Evolutionary conservation across 2,329 filamentous ascomycete species (phyloP), one percentile per base, ranked within the genome.

Genomic region (Pseudogymnoascus sp.): DNA sequence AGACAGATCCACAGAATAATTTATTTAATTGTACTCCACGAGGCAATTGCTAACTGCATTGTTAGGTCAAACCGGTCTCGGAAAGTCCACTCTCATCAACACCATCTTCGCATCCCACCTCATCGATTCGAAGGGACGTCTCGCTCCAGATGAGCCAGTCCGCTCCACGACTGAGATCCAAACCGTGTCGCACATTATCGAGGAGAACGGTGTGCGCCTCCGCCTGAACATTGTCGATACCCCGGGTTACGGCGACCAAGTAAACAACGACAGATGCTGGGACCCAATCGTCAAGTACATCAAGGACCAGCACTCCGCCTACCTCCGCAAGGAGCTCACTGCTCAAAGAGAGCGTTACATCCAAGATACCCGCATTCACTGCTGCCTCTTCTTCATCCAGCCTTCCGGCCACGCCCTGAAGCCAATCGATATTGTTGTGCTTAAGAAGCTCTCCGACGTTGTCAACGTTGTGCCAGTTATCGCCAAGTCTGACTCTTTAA

Each of bases 251-350:
- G 95, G 95, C 75, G 95, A 99, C 74, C 87, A 97, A 75, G 95
- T 99, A 79, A 99, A 99, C 86, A 99, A 99, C 79, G 95, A 99
- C 82, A 90, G 95, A 84, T 99, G 95, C 88, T 99, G 95, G 95
- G 95, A 99, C 76, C 95, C 95, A 68, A 99, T 99, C 77, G 93
- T 99, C 84, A 99, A 99, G 84, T 99, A 99, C 81, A 99, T 99
- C 85, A 99, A 99, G 85, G 95, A 99, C 80, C 95, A 99, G 83
- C 95, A 99, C 84, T 97, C 92, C 62, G 93, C 95, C 73, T 99
- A 97, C 82, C 87, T 99, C 72, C 91, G 95, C 79, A 99, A 99
- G 85, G 95, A 99, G 80, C 91, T 99, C 74, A 97, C 95, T 63
- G 95, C 95, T 70, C 95, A 99, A 84, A 91, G 95, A 80, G 95